Evolutionary conservation across 495 filamentous ascomycete species (phyloP).

Genomic region (Penicillium cataractarum): DNA sequence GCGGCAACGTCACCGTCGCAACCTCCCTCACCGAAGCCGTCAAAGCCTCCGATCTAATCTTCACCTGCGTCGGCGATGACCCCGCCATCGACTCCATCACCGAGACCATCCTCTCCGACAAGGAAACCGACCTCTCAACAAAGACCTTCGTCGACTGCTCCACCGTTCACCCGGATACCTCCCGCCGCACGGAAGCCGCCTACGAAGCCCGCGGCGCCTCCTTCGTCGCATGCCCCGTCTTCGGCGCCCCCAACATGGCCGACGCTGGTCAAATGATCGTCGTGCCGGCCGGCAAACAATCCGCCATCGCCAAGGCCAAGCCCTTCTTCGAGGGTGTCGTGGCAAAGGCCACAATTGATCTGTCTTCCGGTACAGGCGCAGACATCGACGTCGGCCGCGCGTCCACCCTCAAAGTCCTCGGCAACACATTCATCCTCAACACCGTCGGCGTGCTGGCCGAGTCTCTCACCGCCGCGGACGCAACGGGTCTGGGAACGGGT

Average conservation of each 20-base stretch:
- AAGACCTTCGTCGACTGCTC: conserved; percentile 76
- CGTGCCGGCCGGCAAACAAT: conserved; percentile 71
- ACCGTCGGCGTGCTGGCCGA: conserved; percentile 81
- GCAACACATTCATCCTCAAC: conserved; percentile 85
- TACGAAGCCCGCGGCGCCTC: conserved; percentile 61
- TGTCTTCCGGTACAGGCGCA: conserved; percentile 23
- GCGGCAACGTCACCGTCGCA: conserved; percentile 62
- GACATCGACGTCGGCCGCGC: conserved; percentile 42
- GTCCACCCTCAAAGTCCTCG: conserved; percentile 71
- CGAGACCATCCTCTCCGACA: conserved; percentile 45
- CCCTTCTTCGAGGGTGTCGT: conserved; percentile 83
- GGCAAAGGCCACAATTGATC: conserved; percentile 67
- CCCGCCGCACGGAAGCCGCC: conserved; percentile 60
- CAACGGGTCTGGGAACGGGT: conserved; percentile 72
- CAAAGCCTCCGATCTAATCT: conserved; percentile 72
- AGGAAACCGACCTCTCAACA: conserved; percentile 42
- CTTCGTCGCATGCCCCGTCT: conserved; percentile 81
- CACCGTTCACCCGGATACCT: conserved; percentile 85
- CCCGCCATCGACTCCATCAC: conserved; percentile 63
- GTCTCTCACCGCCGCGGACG: conserved; percentile 76
- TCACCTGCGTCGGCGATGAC: conserved; percentile 84
- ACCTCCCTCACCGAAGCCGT: conserved; percentile 67
- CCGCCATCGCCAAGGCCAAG: conserved; percentile 62
- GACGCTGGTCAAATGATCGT: conserved; percentile 74
- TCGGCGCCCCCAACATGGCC: conserved; percentile 80